Evolutionary conservation across 352 stramenopile species (phyloP).

Genomic region (Salisapilia sapeloensis): DNA sequence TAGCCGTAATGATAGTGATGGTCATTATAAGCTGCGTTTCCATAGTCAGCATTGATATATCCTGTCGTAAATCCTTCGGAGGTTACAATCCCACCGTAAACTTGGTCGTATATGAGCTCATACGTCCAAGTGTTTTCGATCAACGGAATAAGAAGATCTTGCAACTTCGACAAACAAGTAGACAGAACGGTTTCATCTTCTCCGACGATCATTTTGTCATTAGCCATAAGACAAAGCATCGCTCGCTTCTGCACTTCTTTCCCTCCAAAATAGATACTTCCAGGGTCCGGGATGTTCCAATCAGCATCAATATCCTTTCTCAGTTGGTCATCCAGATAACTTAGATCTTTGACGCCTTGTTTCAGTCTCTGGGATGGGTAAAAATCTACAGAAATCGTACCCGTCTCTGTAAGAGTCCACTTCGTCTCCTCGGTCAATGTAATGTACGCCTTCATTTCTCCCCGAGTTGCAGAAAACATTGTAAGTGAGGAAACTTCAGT

Average conservation of each 20-base stretch:
- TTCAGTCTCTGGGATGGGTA: constrained; percentile 31
- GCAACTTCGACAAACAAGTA: constrained; percentile 44
- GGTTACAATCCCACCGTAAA: constrained; percentile 45
- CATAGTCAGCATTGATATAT: constrained; percentile 45
- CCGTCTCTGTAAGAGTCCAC: constrained; percentile 30
- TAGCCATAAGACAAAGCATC: constrained; percentile 55
- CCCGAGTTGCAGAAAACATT: constrained; percentile 29
- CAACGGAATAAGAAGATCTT: constrained; percentile 27
- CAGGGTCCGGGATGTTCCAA: constrained; percentile 26
- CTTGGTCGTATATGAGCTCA: constrained; percentile 37
- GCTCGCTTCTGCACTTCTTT: constrained; percentile 63
- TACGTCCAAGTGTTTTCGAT: constrained; percentile 46
- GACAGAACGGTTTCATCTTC: constrained; percentile 24
- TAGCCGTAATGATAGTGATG: constrained; percentile 71
- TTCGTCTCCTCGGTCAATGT: constrained; percentile 16
- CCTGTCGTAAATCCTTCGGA: constrained; percentile 30
- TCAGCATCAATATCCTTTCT: constrained; percentile 28
- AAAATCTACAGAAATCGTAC: constrained; percentile 29
- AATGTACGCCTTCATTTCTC: constrained; percentile 32
- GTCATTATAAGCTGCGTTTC: constrained; percentile 65
- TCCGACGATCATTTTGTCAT: constrained; percentile 40
- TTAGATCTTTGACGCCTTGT: constrained; percentile 10
- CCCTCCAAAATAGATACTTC: constrained; percentile 63
- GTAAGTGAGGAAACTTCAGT: constrained; percentile 12
- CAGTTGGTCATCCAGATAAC: constrained; percentile 24